Evolutionary conservation across 2,329 filamentous ascomycete genomes (phyloP).

Genomic region (Tolypocladium tropicale): DNA sequence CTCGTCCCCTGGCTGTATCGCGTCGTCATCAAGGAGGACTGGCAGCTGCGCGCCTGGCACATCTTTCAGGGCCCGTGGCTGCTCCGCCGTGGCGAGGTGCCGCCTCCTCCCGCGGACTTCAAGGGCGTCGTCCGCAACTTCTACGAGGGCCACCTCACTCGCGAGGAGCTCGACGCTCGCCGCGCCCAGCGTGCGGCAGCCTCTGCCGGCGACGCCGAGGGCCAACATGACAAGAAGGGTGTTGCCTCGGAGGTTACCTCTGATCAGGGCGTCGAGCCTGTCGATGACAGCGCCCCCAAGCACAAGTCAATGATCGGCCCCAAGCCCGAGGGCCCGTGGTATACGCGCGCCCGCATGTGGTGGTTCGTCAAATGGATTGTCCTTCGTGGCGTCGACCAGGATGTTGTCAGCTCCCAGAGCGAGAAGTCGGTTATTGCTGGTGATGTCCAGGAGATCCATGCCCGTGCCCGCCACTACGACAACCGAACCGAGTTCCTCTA

Average conservation of each 20-base stretch:
- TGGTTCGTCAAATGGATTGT: slow-evolving; percentile 33
- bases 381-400: slow-evolving; percentile 36
- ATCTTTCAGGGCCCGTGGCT: slow-evolving; percentile 43
- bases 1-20: slow-evolving; percentile 50
- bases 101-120: slow-evolving; percentile 31
- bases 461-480: slow-evolving; percentile 46
- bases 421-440: slow-evolving; percentile 34
- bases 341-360: slow-evolving; percentile 28
- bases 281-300: slow-evolving; percentile 20
- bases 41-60: slow-evolving; percentile 46
- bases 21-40: slow-evolving; percentile 49
- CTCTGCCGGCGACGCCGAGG: slow-evolving; percentile 11
- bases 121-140: slow-evolving; percentile 38
- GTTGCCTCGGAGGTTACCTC: slow-evolving; percentile 3
- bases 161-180: slow-evolving; percentile 37
- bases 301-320: slow-evolving; percentile 25
- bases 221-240: slow-evolving; percentile 15
- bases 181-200: slow-evolving; percentile 16
- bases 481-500: slow-evolving; percentile 53
- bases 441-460: slow-evolving; percentile 45
- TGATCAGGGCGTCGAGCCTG: background rate
- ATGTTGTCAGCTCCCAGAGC: slow-evolving; percentile 26
- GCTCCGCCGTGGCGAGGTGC: slow-evolving; percentile 29
- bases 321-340: slow-evolving; percentile 32
- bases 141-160: slow-evolving; percentile 45